Conservation (phyloP, 352 stramenopile genomes). For the Phytophthora rubi region DNA sequence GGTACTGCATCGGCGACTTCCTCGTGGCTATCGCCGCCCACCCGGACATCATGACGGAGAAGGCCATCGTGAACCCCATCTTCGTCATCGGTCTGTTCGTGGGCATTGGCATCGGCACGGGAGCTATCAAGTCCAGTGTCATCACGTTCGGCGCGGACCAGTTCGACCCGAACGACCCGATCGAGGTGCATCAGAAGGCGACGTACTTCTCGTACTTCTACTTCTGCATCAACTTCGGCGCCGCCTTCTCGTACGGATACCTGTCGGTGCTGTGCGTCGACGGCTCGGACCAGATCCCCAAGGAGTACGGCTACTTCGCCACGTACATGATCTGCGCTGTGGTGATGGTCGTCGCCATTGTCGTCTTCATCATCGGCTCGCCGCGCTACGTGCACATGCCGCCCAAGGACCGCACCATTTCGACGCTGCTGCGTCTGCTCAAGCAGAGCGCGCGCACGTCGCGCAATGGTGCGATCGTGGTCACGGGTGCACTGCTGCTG, state of each 20-base stretch:
- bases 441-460: slow-evolving; percentile 20
- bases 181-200: slow-evolving; percentile 52
- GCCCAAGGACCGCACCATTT: slow-evolving; percentile 45
- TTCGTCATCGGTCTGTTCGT: slow-evolving; percentile 67
- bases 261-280: slow-evolving; percentile 77
- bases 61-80: slow-evolving; percentile 50
- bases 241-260: slow-evolving; percentile 74
- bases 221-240: slow-evolving; percentile 79
- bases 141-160: slow-evolving; percentile 24
- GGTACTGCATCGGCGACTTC: slow-evolving; percentile 70
- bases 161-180: slow-evolving; percentile 40
- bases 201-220: slow-evolving; percentile 88
- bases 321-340: slow-evolving; percentile 36
- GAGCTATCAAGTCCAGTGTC: slow-evolving; percentile 25
- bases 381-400: slow-evolving; percentile 54
- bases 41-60: slow-evolving; percentile 53
- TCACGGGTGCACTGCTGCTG: too few species aligned
- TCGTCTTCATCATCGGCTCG: slow-evolving; percentile 40
- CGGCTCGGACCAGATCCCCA: slow-evolving; percentile 60
- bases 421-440: slow-evolving; percentile 43
- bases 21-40: slow-evolving; percentile 63
- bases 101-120: slow-evolving; percentile 20
- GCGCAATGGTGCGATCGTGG: slow-evolving; percentile 5
- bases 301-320: slow-evolving; percentile 39
- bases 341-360: slow-evolving; percentile 45